Evolutionary conservation across 73 alveolate species (phyloP).

Genomic region (Paramecium caudatum): DNA sequence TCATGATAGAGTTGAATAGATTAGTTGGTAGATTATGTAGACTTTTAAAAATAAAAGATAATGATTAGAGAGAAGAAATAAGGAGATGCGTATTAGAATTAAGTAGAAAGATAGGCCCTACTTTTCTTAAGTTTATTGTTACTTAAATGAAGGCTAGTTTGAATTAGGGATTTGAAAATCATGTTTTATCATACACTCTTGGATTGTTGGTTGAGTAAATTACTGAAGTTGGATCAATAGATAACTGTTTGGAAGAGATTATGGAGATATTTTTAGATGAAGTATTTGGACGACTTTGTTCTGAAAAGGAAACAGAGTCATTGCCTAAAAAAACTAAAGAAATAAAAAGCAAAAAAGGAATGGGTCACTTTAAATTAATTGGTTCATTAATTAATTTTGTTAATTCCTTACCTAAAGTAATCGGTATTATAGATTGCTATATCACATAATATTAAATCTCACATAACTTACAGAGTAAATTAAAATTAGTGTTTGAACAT

Average conservation of each 20-base stretch:
- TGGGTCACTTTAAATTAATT: conserved; percentile 15
- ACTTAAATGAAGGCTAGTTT: conserved; percentile 13
- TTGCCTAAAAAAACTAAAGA: conserved; percentile 61
- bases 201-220: conserved; percentile 19
- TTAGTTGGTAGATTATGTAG: conserved; percentile 44
- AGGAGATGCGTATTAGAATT: conserved; percentile 41
- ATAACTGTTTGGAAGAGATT: conserved; percentile 27
- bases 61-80: conserved; percentile 52
- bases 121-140: conserved; percentile 28
- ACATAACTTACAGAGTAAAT: conserved; percentile 17
- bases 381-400: conserved; percentile 52
- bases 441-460: neutral
- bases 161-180: conserved; percentile 60
- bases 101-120: conserved; percentile 8
- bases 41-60: conserved; percentile 13
- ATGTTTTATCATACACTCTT: conserved; percentile 51
- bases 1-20: conserved; percentile 55
- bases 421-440: conserved; percentile 58
- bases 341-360: conserved; percentile 54
- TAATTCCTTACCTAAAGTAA: conserved; percentile 52
- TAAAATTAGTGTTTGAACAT: conserved; percentile 42
- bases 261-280: conserved; percentile 39
- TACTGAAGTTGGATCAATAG: conserved; percentile 6
- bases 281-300: conserved; percentile 20
- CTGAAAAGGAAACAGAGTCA: conserved; percentile 28